Evolutionary conservation across 2,329 filamentous ascomycete species (phyloP), one percentile per base, ranked within the genome.

Genomic region (Colletotrichum liaoningense): DNA sequence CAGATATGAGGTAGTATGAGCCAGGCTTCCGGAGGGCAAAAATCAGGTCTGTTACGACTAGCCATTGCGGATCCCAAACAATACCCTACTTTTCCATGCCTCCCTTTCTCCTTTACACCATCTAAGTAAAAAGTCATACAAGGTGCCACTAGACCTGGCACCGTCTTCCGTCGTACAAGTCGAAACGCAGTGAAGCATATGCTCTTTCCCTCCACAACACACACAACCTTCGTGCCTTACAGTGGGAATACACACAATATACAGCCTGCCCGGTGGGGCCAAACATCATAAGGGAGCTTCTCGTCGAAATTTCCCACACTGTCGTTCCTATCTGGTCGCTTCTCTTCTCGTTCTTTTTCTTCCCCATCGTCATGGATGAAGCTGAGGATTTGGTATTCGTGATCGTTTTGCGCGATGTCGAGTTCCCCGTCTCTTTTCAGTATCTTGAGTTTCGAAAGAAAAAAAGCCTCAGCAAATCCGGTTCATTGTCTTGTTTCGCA

Each of bases 381-480:
- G 49, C 58, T 30, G 49, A 46, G 35, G 33, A 30, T 38, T 46
- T 46, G 26, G 24, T 63, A 30, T 54, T 42, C 38, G 59, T 58
- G 24, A n/a, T 59, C 52, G 62, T 52, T 35, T 26, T 52, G 35
- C n/a, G 63, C 16, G 52, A n/a, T 12, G 56, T 57, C 56, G 33
- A 55, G 38, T 9, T 58, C 62, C 56, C 68, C 56, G 67, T 69
- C 67, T 73, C 71, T 73, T 69, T 57, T 73, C 62, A 73, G 67
- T 73, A 73, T 73, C 71, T 73, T 73, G 38, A 66, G 57, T 57
- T 42, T 70, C 69, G 67, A 46, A 73, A 73, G 38, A 33, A 67
- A 56, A 64, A 67, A 73, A 58, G 60, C 71, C 67, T 73, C 71
- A 73, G 71, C 67, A 73, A 73, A 71, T 71, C 71, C 71, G 67